Conservation (phyloP, 306 rosid species). For the peach (Prunus persica) region DNA sequence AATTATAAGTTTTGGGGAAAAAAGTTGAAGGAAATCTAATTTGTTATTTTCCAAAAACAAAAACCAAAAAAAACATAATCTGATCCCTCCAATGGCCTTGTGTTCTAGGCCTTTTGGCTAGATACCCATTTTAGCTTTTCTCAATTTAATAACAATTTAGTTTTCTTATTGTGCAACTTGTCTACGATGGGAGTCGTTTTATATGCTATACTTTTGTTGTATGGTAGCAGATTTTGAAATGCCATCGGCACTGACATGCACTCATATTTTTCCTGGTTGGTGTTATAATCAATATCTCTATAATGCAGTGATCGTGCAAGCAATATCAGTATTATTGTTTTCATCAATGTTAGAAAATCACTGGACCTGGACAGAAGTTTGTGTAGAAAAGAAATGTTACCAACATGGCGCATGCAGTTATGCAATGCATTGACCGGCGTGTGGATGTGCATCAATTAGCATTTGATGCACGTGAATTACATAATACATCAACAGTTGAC, state of each 20-base stretch:
- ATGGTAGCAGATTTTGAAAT: background rate
- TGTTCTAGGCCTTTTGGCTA: background rate
- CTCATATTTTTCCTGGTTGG: background rate
- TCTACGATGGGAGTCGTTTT: background rate
- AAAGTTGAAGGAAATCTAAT: background rate
- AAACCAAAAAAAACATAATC: background rate
- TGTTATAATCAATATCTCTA: background rate
- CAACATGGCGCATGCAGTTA: too few relatives aligned
- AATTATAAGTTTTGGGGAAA: background rate
- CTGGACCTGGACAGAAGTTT: background rate
- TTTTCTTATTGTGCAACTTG: background rate
- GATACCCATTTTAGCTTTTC: background rate
- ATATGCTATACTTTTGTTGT: background rate
- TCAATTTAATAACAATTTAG: background rate
- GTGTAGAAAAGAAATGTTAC: background rate
- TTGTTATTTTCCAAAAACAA: background rate
- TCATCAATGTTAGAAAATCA: background rate
- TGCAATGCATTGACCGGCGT: too few relatives aligned
- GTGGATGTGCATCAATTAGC: background rate
- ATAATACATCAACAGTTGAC: background rate
- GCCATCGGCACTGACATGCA: background rate
- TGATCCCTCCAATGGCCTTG: slow-evolving; percentile 1
- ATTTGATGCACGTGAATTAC: background rate
- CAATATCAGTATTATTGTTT: background rate
- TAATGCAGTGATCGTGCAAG: background rate